Conservation (phyloP, 176 grass and related monocot species). For the Hsuehochloa calcarea region DNA sequence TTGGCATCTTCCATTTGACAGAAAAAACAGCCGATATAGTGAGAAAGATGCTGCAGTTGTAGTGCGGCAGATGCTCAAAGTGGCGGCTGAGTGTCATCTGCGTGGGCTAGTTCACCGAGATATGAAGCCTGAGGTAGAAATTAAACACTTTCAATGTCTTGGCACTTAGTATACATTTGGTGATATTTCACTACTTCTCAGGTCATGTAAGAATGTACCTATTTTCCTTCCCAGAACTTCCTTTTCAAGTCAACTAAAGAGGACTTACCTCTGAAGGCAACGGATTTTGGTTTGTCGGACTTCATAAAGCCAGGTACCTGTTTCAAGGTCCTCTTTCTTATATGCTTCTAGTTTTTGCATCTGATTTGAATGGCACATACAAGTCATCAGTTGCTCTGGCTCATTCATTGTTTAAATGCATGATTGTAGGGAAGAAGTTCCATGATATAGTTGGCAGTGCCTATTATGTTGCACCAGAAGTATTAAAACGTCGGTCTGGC, state of each 20-base stretch:
- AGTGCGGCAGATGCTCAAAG: constrained; percentile 97
- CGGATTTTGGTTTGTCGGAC: constrained; percentile 97
- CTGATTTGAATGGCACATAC: neutral
- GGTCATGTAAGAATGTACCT: constrained; percentile 53
- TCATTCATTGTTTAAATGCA: constrained; percentile 21
- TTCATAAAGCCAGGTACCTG: constrained; percentile 85
- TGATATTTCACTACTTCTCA: constrained; percentile 55
- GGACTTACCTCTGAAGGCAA: constrained; percentile 86
- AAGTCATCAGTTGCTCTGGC: constrained; percentile 8
- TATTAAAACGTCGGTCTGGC: constrained; percentile 81
- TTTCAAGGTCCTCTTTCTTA: constrained; percentile 23
- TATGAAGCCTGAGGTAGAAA: constrained; percentile 98
- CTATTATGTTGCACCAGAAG: constrained; percentile 98
- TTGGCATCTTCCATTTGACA: constrained; percentile 27
- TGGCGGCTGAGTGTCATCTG: constrained; percentile 92
- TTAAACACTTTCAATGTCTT: constrained; percentile 23
- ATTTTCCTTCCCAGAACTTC: constrained; percentile 91
- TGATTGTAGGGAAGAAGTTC: constrained; percentile 78
- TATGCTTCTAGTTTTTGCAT: constrained; percentile 10
- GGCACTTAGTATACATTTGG: constrained; percentile 34
- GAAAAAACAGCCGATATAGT: constrained; percentile 93
- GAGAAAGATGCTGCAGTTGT: constrained; percentile 99
- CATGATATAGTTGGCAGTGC: constrained; percentile 97
- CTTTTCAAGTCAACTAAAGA: constrained; percentile 89
- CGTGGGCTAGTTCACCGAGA: constrained; percentile 97